A percentile compares a stretch with the other conserved stretches of the same genome.
Evolutionary conservation across 2,329 filamentous ascomycete species (phyloP).

Genomic region (Alternaria sp.): DNA sequence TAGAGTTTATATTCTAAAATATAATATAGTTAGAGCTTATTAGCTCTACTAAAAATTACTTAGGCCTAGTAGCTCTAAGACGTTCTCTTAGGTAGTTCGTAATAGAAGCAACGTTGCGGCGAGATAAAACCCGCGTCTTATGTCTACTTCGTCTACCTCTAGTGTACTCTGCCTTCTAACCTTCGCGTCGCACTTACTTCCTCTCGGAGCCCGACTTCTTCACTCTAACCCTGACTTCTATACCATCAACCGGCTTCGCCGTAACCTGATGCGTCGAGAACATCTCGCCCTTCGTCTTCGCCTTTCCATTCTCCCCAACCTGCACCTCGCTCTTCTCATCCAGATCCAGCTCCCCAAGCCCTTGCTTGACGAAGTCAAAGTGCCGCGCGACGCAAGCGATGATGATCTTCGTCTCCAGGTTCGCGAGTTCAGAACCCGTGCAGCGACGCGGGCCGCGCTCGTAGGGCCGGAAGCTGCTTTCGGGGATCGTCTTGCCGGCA

Average conservation of each 20-base stretch:
- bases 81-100: no score
- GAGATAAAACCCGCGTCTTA: no score
- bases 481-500: conserved; percentile 32
- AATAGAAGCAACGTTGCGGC: no score
- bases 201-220: not conserved
- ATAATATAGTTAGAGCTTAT: no score
- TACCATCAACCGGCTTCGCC: conserved; percentile 22
- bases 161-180: not conserved
- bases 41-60: no score
- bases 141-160: not conserved
- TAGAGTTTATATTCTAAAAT: no score
- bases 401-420: conserved; percentile 58
- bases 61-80: no score
- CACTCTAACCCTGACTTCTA: conserved; percentile 11
- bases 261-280: conserved; percentile 18
- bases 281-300: conserved; percentile 12
- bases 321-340: conserved; percentile 4
- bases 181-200: not conserved
- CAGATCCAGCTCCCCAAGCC: conserved; percentile 31
- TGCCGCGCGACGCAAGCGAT: conserved; percentile 56
- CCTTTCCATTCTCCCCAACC: conserved; percentile 5
- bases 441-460: conserved; percentile 61
- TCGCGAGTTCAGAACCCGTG: conserved; percentile 62
- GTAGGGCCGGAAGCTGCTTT: conserved; percentile 60
- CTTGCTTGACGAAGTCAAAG: conserved; percentile 52